A percentile compares a stretch with the other conserved stretches of the same genome.
Conservation (phyloP, 768 basidiomycete species). For the Mycena rebaudengoi region DNA sequence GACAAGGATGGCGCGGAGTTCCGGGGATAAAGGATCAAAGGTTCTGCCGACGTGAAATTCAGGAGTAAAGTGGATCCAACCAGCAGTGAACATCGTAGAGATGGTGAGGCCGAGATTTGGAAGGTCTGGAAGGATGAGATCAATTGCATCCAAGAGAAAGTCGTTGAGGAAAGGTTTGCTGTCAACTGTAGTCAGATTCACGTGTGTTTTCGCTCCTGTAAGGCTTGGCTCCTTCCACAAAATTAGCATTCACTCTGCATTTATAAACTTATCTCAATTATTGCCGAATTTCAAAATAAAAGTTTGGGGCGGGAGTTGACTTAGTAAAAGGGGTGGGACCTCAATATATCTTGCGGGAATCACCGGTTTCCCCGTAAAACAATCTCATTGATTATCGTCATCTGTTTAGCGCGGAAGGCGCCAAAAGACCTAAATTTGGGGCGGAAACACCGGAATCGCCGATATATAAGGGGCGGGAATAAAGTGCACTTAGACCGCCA, state of each 20-base stretch:
- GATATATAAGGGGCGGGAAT: no score
- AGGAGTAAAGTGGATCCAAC: slow-evolving; percentile 1
- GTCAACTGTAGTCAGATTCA: not conserved
- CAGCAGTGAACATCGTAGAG: not conserved
- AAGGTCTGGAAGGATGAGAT: not conserved
- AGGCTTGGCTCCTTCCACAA: slow-evolving; percentile 1
- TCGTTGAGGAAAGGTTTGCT: not conserved
- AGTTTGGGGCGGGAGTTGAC: not conserved
- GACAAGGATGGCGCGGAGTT: slow-evolving; percentile 17
- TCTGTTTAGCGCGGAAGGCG: not conserved
- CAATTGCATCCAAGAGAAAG: not conserved
- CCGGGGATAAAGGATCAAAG: slow-evolving; percentile 26
- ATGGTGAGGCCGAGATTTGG: not conserved
- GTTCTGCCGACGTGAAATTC: slow-evolving; percentile 1
- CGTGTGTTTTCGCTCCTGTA: not conserved
- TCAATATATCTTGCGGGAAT: slow-evolving; percentile 1
- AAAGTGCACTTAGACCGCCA: no score
- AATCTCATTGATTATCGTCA: not conserved
- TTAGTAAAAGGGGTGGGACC: not conserved
- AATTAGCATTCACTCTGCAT: slow-evolving; percentile 1
- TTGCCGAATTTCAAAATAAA: not conserved
- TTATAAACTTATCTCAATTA: not conserved
- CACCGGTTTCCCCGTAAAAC: no score
- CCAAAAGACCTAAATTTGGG: slow-evolving; percentile 9
- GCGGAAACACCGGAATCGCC: no score